Percentiles rank a stretch among this genome's conserved stretches.
Conservation (phyloP, 1,284 basidiomycete genomes). For the Microbotryum saponariae region DNA sequence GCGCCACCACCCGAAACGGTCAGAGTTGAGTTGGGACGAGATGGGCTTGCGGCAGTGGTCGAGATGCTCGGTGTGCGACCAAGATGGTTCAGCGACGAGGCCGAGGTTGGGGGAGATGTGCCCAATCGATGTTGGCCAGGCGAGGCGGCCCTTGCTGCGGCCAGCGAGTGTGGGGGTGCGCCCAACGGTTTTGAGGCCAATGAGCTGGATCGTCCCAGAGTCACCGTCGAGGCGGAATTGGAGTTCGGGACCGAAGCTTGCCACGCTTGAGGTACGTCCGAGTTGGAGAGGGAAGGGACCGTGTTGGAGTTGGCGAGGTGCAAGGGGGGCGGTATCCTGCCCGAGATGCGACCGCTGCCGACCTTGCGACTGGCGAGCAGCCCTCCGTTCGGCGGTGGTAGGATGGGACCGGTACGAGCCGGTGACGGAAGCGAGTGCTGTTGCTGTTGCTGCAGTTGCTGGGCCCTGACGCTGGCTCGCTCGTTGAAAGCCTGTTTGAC, state of each 20-base stretch:
- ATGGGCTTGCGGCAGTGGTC: conserved; percentile 25
- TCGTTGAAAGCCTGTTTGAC: not conserved
- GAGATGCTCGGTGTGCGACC: conserved; percentile 19
- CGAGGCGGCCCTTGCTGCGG: not conserved
- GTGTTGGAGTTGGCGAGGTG: conserved; percentile 32
- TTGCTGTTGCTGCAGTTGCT: conserved; percentile 10
- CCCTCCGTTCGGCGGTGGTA: not conserved
- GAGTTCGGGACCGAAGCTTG: conserved; percentile 13
- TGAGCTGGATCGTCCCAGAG: not conserved
- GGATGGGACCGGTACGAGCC: not conserved
- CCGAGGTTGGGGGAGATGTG: conserved; percentile 4
- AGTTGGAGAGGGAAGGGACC: conserved; percentile 4
- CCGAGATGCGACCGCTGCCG: conserved; percentile 2
- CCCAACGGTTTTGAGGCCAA: conserved; percentile 3
- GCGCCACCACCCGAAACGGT: not conserved
- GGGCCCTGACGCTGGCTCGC: not conserved
- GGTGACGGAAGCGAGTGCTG: not conserved
- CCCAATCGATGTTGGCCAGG: not conserved
- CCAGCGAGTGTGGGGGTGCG: not conserved
- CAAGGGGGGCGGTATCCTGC: conserved; percentile 35
- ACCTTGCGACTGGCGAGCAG: conserved; percentile 5
- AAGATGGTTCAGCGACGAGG: conserved; percentile 4
- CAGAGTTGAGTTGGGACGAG: not conserved
- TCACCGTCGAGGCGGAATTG: conserved; percentile 2
- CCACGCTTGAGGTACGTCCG: conserved; percentile 26